Conservation (phyloP, 257 asterid genomes). For the Lithospermum erythrorhizon region DNA sequence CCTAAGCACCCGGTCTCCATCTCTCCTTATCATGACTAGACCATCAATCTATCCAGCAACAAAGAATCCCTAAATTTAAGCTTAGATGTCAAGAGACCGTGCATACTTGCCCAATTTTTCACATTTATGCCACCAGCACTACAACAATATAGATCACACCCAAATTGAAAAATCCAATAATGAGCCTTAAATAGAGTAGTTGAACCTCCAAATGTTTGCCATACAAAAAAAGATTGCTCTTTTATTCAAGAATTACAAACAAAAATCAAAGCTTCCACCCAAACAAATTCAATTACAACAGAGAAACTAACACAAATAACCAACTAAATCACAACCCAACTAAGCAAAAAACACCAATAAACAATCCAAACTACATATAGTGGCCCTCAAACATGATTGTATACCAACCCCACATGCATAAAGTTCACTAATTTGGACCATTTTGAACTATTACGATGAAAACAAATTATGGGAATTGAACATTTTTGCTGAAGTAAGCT, state of each 20-base stretch:
- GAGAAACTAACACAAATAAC: constrained; percentile 9
- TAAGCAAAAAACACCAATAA: constrained; percentile 14
- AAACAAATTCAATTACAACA: constrained; percentile 8
- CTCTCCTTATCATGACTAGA: constrained; percentile 82
- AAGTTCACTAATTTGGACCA: constrained; percentile 2
- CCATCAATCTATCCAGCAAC: constrained; percentile 23
- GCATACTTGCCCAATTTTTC: constrained; percentile 24
- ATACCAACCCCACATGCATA: constrained; percentile 2
- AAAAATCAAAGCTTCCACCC: constrained; percentile 10
- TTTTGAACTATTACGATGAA: constrained; percentile 1
- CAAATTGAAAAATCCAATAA: constrained; percentile 9
- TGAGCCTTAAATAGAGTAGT: constrained; percentile 16
- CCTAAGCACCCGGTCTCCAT: constrained; percentile 75
- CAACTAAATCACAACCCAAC: constrained; percentile 15
- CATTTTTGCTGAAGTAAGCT: neutral
- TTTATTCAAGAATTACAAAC: constrained; percentile 7
- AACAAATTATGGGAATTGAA: too few species aligned
- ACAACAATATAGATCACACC: neutral
- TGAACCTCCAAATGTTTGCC: constrained; percentile 6
- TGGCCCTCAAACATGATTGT: neutral
- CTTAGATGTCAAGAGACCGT: constrained; percentile 19
- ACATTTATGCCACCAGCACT: constrained; percentile 4
- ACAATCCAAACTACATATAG: constrained; percentile 10
- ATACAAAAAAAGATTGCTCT: constrained; percentile 3
- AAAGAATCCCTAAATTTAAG: constrained; percentile 18